These are phyloP conservation scores for Seminavis robusta DNA, from an alignment of 108 stramenopile genomes.

Conservation along the genomic window DNA sequence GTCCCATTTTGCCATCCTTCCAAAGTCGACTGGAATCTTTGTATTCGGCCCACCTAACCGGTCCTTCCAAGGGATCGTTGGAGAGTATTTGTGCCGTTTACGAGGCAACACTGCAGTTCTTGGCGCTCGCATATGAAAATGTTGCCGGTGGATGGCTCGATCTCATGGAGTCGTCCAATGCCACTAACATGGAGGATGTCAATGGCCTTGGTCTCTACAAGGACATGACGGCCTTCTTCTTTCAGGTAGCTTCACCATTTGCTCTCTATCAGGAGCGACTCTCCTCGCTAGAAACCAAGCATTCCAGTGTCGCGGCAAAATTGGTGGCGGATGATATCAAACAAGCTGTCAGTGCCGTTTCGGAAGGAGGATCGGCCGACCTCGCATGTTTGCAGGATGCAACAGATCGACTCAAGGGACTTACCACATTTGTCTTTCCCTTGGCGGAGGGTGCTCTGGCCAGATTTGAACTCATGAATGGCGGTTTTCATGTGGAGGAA, in stretches of 20 bases:
- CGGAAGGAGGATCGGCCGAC: background rate
- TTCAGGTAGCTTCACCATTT: slow-evolving; percentile 71
- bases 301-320: slow-evolving; percentile 45
- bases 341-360: slow-evolving; percentile 38
- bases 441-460: slow-evolving; percentile 58
- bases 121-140: slow-evolving; percentile 75
- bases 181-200: slow-evolving; percentile 15
- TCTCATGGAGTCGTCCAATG: slow-evolving; percentile 28
- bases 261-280: slow-evolving; percentile 51
- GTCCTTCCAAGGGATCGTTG: slow-evolving; percentile 37
- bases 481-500: slow-evolving; percentile 53
- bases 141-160: slow-evolving; percentile 61
- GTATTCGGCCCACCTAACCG: slow-evolving; percentile 29
- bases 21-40: slow-evolving; percentile 54
- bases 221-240: slow-evolving; percentile 38
- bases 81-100: slow-evolving; percentile 67
- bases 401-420: slow-evolving; percentile 52
- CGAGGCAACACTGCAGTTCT: slow-evolving; percentile 76
- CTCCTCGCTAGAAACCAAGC: slow-evolving; percentile 52
- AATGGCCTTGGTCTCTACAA: slow-evolving; percentile 34
- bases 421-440: slow-evolving; percentile 72
- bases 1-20: slow-evolving; percentile 66
- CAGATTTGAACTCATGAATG: slow-evolving; percentile 75
- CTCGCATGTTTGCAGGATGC: slow-evolving; percentile 47
- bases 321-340: slow-evolving; percentile 60